Percentiles rank a stretch among this genome's conserved stretches.
Evolutionary conservation across 176 grass and related monocot genomes (phyloP).

Genomic region (Oryza officinalis): DNA sequence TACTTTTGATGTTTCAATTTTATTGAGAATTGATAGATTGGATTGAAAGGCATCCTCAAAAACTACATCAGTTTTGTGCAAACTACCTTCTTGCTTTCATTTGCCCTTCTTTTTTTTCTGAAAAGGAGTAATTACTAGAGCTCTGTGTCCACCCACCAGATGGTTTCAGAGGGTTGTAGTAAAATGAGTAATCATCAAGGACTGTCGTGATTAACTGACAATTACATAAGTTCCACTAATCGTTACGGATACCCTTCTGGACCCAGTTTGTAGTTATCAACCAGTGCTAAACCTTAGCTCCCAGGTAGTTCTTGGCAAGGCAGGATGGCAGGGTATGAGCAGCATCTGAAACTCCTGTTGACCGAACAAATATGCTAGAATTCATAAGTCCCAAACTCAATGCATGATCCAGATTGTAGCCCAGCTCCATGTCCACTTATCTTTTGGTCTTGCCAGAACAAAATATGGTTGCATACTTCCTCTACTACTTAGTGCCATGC

Average conservation of each 20-base stretch:
- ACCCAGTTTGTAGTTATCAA: neutral
- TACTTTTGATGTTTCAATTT: neutral
- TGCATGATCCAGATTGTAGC: neutral
- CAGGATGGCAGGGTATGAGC: slow-evolving; percentile 1
- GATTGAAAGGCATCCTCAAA: neutral
- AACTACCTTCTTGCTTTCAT: neutral
- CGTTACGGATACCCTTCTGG: neutral
- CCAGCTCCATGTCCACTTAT: neutral
- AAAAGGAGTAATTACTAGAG: neutral
- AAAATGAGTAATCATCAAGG: neutral
- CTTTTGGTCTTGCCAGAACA: neutral
- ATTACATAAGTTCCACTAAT: neutral
- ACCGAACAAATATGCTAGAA: neutral
- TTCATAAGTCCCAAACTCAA: neutral
- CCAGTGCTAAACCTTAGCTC: neutral
- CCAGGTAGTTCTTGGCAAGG: neutral
- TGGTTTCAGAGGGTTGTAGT: slow-evolving; percentile 6
- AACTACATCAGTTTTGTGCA: neutral
- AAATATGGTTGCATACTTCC: neutral
- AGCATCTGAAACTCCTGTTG: neutral
- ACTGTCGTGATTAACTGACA: slow-evolving; percentile 15
- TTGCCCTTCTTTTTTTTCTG: neutral
- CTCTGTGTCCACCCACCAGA: neutral
- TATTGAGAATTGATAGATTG: neutral
- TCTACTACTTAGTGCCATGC: neutral